Conservation (phyloP, 2,329 filamentous ascomycete genomes). For the Epicoccum sorghinum region DNA sequence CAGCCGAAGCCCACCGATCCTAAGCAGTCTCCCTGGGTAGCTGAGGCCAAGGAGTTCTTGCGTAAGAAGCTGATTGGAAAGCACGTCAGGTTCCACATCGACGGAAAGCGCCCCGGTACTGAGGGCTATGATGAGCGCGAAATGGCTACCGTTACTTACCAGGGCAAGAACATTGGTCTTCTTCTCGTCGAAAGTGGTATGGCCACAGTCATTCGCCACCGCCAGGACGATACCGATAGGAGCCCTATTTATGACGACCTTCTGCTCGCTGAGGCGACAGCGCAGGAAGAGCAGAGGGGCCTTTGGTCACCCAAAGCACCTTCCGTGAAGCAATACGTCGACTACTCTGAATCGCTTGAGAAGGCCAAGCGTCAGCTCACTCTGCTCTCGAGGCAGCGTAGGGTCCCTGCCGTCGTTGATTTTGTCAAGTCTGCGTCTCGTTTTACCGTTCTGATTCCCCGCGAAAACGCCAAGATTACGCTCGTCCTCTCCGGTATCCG, state of each 20-base stretch:
- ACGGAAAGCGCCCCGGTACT: conserved; percentile 86
- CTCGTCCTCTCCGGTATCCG: conserved; percentile 93
- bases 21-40: conserved; percentile 84
- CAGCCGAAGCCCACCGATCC: conserved; percentile 89
- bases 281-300: conserved; percentile 87
- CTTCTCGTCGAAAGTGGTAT: conserved; percentile 90
- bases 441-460: conserved; percentile 89
- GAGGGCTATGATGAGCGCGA: conserved; percentile 95
- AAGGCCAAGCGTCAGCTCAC: conserved; percentile 95
- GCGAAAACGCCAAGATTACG: conserved; percentile 92
- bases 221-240: conserved; percentile 91
- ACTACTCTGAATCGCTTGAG: conserved; percentile 90
- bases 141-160: conserved; percentile 83
- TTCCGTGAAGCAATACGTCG: conserved; percentile 80
- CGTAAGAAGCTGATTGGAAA: conserved; percentile 95
- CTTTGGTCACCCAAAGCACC: conserved; percentile 93
- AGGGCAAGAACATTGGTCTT: conserved; percentile 86
- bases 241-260: conserved; percentile 93
- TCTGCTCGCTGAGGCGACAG: conserved; percentile 76
- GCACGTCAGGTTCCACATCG: conserved; percentile 85
- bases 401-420: conserved; percentile 90
- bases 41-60: conserved; percentile 95
- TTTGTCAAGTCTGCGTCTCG: conserved; percentile 97
- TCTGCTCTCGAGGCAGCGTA: conserved; percentile 86
- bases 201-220: conserved; percentile 91